Conservation (phyloP, 352 stramenopile genomes). For the Phytopythium oedochilum region DNA sequence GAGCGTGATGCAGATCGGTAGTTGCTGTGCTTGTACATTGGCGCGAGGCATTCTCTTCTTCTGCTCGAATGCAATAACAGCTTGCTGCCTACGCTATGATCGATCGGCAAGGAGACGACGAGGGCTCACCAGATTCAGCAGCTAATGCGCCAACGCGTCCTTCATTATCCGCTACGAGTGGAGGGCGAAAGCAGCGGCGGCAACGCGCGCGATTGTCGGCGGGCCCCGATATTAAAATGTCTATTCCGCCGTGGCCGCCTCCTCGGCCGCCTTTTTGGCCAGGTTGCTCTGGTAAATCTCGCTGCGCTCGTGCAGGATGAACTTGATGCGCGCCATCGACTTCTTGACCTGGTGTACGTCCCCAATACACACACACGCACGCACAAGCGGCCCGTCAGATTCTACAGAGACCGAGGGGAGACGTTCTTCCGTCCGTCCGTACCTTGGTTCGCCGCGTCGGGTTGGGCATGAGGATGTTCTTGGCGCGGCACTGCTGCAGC, state of each 20-base stretch:
- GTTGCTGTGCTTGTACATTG: too few species aligned
- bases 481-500: constrained; percentile 66
- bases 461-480: constrained; percentile 79
- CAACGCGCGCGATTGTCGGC: too few species aligned
- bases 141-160: background rate
- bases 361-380: background rate
- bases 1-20: too few species aligned
- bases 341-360: constrained; percentile 53
- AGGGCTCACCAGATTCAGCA: background rate
- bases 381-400: background rate
- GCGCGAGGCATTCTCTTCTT: too few species aligned
- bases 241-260: constrained; percentile 8
- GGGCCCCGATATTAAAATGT: background rate
- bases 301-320: constrained; percentile 83
- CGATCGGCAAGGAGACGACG: too few species aligned
- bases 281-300: constrained; percentile 71
- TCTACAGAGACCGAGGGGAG: too few species aligned
- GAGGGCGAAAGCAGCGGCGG: background rate
- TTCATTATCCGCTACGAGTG: background rate
- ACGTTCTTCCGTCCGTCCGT: background rate
- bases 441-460: constrained; percentile 69
- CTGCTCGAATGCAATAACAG: too few species aligned
- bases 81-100: too few species aligned
- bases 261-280: constrained; percentile 29
- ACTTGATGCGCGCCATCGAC: constrained; percentile 86